These are phyloP conservation scores for Hypericum perforatum DNA, from an alignment of 345 rosid genomes.

Conservation along the genomic window DNA sequence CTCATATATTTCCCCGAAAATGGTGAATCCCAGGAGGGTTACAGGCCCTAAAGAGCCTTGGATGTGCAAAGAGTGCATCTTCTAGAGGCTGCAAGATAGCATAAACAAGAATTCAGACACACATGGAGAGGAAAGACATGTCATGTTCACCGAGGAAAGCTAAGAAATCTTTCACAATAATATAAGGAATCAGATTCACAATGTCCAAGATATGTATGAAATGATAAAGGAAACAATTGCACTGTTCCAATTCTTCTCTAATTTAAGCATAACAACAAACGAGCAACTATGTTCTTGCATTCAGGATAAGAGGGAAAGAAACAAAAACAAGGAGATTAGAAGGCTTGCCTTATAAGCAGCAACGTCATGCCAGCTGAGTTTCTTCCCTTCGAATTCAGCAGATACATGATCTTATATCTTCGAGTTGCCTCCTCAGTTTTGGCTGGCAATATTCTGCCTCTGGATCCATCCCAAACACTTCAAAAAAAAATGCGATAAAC, in stretches of 20 bases:
- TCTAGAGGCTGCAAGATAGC: conserved; percentile 58
- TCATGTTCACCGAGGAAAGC: too few relatives aligned
- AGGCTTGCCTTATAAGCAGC: conserved; percentile 68
- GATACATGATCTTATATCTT: conserved; percentile 94
- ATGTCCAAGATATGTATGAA: too few relatives aligned
- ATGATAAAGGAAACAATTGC: too few relatives aligned
- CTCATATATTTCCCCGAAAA: conserved; percentile 95
- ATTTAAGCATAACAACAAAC: too few relatives aligned
- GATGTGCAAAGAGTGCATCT: conserved; percentile 89
- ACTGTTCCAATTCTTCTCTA: too few relatives aligned
- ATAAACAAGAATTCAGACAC: neutral
- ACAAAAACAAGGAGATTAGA: neutral
- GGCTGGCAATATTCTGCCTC: conserved; percentile 92
- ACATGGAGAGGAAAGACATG: too few relatives aligned
- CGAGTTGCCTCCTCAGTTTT: conserved; percentile 80
- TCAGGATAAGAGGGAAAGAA: neutral
- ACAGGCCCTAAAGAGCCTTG: conserved; percentile 92
- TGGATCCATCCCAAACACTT: conserved; percentile 97
- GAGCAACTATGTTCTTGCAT: neutral
- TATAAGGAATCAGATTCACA: too few relatives aligned
- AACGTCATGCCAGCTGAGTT: conserved; percentile 83
- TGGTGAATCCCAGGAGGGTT: conserved; percentile 98
- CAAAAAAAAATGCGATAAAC: conserved; percentile 87
- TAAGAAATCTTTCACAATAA: too few relatives aligned
- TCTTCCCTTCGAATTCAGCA: conserved; percentile 76